Conservation (phyloP, 768 basidiomycete genomes). For the Amanita brunnescens region DNA sequence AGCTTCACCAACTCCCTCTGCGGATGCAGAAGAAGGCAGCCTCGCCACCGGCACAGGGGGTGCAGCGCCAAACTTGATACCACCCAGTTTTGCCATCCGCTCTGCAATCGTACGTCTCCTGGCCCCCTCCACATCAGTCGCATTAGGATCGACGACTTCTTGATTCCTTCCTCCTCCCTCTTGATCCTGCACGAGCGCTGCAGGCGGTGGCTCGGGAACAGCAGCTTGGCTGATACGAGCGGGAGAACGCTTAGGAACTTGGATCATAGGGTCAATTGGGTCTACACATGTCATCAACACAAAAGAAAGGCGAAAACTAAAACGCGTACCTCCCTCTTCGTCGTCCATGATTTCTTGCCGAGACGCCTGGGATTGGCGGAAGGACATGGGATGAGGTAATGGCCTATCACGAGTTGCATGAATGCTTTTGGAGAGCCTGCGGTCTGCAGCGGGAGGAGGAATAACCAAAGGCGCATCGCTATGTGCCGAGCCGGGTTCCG, state of each 20-base stretch:
- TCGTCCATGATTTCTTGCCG: constrained; percentile 46
- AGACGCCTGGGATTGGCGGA: constrained; percentile 17
- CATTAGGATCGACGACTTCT: constrained; percentile 4
- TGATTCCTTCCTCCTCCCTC: constrained; percentile 11
- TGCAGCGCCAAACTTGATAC: constrained; percentile 73
- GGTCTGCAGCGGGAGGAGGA: constrained; percentile 12
- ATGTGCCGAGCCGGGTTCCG: constrained; percentile 24
- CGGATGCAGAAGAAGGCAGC: constrained; percentile 19
- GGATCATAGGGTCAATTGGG: constrained; percentile 60
- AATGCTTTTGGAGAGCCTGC: not conserved
- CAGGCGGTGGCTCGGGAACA: not conserved
- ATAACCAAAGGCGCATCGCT: constrained; percentile 18
- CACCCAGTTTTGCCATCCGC: constrained; percentile 90
- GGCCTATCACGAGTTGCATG: constrained; percentile 7
- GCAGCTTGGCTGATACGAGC: not conserved
- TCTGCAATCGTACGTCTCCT: constrained; percentile 76
- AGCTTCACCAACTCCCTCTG: constrained; percentile 11
- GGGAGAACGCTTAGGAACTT: constrained; percentile 34
- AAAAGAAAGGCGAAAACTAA: not conserved
- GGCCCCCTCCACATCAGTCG: constrained; percentile 38
- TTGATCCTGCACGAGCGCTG: constrained; percentile 4
- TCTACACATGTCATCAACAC: constrained; percentile 28
- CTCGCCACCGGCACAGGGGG: constrained; percentile 34
- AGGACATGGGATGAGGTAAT: constrained; percentile 10
- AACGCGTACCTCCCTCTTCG: constrained; percentile 48